Evolutionary conservation across 1,284 basidiomycete species (phyloP).

Genomic region (Grifola frondosa): DNA sequence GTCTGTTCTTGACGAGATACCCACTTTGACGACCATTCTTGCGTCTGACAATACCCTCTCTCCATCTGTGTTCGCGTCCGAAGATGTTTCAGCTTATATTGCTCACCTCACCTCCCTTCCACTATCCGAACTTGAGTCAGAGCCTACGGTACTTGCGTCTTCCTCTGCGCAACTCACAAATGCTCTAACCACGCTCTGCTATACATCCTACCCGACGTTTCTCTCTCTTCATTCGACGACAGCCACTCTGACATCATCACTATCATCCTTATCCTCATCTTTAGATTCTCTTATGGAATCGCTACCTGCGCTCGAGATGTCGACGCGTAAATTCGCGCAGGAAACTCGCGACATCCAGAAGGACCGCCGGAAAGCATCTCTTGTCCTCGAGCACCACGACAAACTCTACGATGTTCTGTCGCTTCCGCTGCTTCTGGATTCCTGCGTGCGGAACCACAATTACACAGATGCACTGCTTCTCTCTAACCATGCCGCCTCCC

Average conservation of each 20-base stretch:
- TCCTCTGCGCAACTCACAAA: constrained; percentile 83
- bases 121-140: constrained; percentile 62
- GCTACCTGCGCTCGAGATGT: constrained; percentile 71
- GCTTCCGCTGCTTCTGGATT: constrained; percentile 86
- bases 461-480: constrained; percentile 90
- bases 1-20: too few relatives aligned
- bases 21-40: too few relatives aligned
- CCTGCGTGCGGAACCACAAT: constrained; percentile 88
- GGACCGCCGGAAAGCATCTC: constrained; percentile 70
- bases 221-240: constrained; percentile 78
- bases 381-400: constrained; percentile 88
- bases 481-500: constrained; percentile 58
- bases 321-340: constrained; percentile 63
- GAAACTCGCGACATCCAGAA: constrained; percentile 57
- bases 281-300: constrained; percentile 67
- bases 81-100: constrained; percentile 47
- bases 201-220: constrained; percentile 86
- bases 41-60: constrained; percentile 13
- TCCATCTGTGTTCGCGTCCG: constrained; percentile 14
- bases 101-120: constrained; percentile 64
- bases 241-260: constrained; percentile 63
- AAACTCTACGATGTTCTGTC: constrained; percentile 90
- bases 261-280: constrained; percentile 63
- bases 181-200: constrained; percentile 84
- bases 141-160: constrained; percentile 74